Base-by-base conservation (phyloP, 106 monocot species). In the Vanilla planifolia region DNA sequence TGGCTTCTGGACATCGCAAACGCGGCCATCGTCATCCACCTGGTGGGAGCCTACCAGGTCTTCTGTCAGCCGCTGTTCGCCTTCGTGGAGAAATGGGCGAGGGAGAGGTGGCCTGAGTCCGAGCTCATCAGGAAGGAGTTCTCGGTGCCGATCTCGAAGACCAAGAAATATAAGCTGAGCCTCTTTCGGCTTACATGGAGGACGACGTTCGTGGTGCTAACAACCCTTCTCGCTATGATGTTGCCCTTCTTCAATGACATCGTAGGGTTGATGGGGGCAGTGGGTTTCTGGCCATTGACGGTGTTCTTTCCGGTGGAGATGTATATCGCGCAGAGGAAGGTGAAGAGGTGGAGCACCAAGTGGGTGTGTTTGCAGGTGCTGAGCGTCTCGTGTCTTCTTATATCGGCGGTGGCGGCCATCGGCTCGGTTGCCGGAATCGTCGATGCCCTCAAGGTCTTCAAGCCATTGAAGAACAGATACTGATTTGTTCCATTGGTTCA, bases 171-270 rank as follows among this genome's bases (percentile, higher is more conserved):
- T 67, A 61, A 43, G 8, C 52, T 85, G 62, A 91, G 74, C 76
- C 43, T 72, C 33, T 91, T 85, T 67, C 51, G 80, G 34, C 43
- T 80, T 10, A 64, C 69, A 4, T 91, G 91, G 91, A 62, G 91
- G 3, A 51, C 85, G 10, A 23, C 47, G 14, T 91, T 79, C 73
- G 86, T 91, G 25, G 43, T 79, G 3, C 14, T 62, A 9, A 83
- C 86, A 16, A 86, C 91, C 6, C 29, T 86, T 17, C 68, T 91
- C 33, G 71, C 91, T 14, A 91, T 91, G 91, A 60, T 86, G 23
- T 48, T 91, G 40, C 89, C 89, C 0, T 89, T 91, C 76, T 91
- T 91, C 73, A 91, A 91, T 66, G 91, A 91, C 48, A 71, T 91
- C 1, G 79, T 86, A 19, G 85, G 85, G 17, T 52, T 91, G 51